These are phyloP conservation scores for Nemania diffusa DNA, from an alignment of 2,329 filamentous ascomycete species.

Conservation along the genomic window DNA sequence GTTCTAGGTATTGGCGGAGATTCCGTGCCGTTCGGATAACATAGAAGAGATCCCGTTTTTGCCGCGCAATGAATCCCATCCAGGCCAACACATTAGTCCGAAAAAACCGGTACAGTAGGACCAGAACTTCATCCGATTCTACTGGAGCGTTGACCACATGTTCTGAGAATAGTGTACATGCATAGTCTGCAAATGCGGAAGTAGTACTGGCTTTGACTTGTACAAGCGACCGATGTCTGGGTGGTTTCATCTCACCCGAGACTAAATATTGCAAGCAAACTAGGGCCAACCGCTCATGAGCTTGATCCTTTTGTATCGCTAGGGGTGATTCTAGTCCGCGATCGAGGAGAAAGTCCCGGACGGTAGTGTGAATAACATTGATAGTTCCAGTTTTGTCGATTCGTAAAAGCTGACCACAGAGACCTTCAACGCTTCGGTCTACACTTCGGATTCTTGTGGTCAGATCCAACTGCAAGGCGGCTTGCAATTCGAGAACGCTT, in stretches of 20 bases:
- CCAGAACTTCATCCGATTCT: constrained; percentile 2
- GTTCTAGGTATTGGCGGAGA: constrained; percentile 15
- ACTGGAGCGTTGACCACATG: constrained; percentile 10
- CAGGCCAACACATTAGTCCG: constrained; percentile 22
- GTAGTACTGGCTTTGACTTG: constrained; percentile 4
- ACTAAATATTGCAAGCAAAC: constrained; percentile 19
- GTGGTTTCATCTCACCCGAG: constrained; percentile 18
- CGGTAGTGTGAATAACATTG: constrained; percentile 17
- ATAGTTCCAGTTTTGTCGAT: constrained; percentile 18
- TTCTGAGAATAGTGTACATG: constrained; percentile 23
- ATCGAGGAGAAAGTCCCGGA: constrained; percentile 21
- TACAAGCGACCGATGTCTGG: constrained; percentile 11
- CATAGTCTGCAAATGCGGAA: constrained; percentile 20
- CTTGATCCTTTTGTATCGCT: constrained; percentile 6
- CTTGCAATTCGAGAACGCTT: constrained; percentile 13
- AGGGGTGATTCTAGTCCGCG: constrained; percentile 12
- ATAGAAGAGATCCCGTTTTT: constrained; percentile 15
- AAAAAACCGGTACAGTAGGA: constrained; percentile 15
- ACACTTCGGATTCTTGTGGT: constrained; percentile 9
- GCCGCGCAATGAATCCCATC: constrained; percentile 20
- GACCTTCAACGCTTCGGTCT: constrained; percentile 14
- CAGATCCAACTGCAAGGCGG: constrained; percentile 19
- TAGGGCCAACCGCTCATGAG: constrained; percentile 14
- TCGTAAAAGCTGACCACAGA: constrained; percentile 24
- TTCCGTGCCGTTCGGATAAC: constrained; percentile 19